Evolutionary conservation across 202 grass and related monocot genomes (phyloP), one percentile per base, ranked within the genome.

Genomic region (Eragrostis tef): DNA sequence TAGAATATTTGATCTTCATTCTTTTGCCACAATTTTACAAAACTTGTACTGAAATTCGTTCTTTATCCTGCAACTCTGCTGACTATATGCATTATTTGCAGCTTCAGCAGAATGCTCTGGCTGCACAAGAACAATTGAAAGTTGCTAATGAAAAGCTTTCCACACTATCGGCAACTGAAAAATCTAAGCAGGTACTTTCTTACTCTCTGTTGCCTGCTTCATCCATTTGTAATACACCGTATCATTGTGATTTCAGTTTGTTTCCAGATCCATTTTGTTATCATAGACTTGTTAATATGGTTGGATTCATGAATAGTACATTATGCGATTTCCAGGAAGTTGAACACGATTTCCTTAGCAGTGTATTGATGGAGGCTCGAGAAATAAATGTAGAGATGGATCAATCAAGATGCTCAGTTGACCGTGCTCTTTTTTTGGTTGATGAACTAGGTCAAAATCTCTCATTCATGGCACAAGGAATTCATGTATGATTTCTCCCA

Each of bases 71-170:
- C 31, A 79, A 15, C 36, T 60, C 34, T 67, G 68, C 39, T 84
- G 36, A 70, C 39, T 69, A 26, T 67, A 63, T 62, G 16, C 12
- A 51, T 65, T 80, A 27, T 84, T 72, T 90, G 48, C 85, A 94
- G 94, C 83, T 98, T 67, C 81, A 93, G 68, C 83, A 76, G 83
- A 91, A 86, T 64, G 47, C 74, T 85, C 25, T 92, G 54, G 70
- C 57, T 13, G 84, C 89, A 81, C 81, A 84, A 78, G 94, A 91
- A 58, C 89, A 90, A 68, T 81, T 82, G 76, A 89, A 91, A 74
- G 71, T 73, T 78, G 81, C 88, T 70, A 74, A 78, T 56, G 88
- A 89, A 70, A 90, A 87, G 63, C 48, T 97, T 19, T 73, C 71
- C 78, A 46, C 83, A 61, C 64, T 87, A 5, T 74, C 50, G 53